A percentile compares a stretch with the other conserved stretches of the same genome.
These are phyloP conservation scores for Hymenochaete sp. DNA, from an alignment of 1,284 basidiomycete species.

Conservation along the genomic window DNA sequence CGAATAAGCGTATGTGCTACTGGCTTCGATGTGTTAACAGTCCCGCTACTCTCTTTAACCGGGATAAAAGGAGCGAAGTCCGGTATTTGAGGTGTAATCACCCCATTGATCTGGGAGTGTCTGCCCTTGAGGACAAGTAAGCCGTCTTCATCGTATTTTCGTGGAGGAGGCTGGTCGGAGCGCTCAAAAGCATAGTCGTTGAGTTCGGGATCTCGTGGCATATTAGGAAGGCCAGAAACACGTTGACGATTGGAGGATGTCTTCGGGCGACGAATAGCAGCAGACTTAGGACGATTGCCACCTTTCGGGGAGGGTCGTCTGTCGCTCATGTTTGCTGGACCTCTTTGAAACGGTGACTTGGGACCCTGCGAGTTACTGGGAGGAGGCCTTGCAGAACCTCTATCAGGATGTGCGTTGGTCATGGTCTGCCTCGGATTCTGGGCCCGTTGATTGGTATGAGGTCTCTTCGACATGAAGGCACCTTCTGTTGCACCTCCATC, in stretches of 20 bases:
- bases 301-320: background rate
- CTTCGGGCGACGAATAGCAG: background rate
- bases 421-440: too few relatives aligned
- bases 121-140: slow-evolving; percentile 7
- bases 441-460: too few relatives aligned
- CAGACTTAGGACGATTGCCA: background rate
- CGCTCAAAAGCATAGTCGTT: slow-evolving; percentile 8
- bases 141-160: slow-evolving; percentile 10
- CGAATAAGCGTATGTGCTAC: too few relatives aligned
- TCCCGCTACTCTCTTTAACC: too few relatives aligned
- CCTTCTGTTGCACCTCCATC: too few relatives aligned
- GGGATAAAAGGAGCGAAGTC: too few relatives aligned
- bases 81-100: background rate
- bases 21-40: too few relatives aligned
- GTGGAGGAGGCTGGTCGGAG: background rate
- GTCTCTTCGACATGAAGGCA: too few relatives aligned
- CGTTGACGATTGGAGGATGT: too few relatives aligned
- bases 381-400: too few relatives aligned
- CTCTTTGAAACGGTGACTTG: background rate
- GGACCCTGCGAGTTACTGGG: background rate
- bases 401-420: too few relatives aligned
- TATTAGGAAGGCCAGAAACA: too few relatives aligned
- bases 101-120: slow-evolving; percentile 6
- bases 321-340: background rate
- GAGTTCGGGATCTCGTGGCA: slow-evolving; percentile 10